A percentile compares a stretch with the other conserved stretches of the same genome.
Conservation (phyloP, 306 rosid genomes). For the Quercus berberidifolia region DNA sequence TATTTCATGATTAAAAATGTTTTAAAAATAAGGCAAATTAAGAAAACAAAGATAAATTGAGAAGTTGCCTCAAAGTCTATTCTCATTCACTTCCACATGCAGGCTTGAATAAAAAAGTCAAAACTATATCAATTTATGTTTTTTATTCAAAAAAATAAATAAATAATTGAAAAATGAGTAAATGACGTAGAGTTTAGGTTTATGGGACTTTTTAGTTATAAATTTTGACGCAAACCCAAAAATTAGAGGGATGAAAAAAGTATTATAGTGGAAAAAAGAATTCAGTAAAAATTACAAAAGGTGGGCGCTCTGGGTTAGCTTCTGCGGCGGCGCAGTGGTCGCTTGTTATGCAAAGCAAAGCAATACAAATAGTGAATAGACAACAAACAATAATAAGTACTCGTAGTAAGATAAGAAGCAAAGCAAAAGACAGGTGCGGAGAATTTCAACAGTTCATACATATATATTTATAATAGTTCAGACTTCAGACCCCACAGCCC, state of each 20-base stretch:
- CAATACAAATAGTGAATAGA: background rate
- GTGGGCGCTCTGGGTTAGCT: conserved; percentile 5
- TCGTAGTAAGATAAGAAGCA: background rate
- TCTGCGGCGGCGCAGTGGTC: conserved; percentile 42
- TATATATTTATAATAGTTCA: no score
- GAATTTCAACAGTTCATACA: conserved; percentile 9
- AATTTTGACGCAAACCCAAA: no score
- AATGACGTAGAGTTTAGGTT: no score
- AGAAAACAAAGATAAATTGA: no score
- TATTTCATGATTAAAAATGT: no score
- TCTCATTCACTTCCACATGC: no score
- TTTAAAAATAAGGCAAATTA: no score
- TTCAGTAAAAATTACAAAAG: background rate
- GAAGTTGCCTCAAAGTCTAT: no score
- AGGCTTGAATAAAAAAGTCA: no score
- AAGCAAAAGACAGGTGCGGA: conserved; percentile 19
- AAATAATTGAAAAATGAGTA: no score
- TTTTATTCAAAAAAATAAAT: background rate
- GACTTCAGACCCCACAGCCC: background rate
- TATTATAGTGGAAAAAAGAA: background rate
- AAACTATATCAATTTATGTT: no score
- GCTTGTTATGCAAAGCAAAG: conserved; percentile 26
- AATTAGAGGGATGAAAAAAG: background rate
- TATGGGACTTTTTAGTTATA: no score
- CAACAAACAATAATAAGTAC: background rate